A percentile compares a stretch with the other conserved stretches of the same genome.
phyloP scores from a whole-genome alignment of 2,329 filamentous ascomycete species.

The Trichoderma atrobrunneum region DNA sequence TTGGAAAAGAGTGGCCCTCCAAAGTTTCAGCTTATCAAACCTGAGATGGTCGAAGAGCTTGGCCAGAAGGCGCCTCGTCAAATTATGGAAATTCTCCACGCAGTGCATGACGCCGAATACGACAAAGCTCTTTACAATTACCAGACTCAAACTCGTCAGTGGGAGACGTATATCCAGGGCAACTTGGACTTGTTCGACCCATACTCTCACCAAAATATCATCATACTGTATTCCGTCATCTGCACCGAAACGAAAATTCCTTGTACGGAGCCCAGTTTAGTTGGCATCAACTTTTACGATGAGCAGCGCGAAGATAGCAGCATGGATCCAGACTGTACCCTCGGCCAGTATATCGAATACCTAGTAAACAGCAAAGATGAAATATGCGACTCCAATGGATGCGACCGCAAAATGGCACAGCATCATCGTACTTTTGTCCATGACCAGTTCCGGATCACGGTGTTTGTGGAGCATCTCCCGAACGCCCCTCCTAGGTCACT shows the following conservation, averaged over 20 bases:
- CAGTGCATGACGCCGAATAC: slow-evolving; percentile 94
- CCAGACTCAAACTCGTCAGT: slow-evolving; percentile 88
- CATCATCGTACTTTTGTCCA: slow-evolving; percentile 98
- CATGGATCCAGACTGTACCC: slow-evolving; percentile 81
- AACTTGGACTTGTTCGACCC: slow-evolving; percentile 91
- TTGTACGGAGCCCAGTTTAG: slow-evolving; percentile 85
- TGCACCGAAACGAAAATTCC: slow-evolving; percentile 93
- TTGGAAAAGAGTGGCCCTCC: slow-evolving; percentile 63
- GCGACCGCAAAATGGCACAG: slow-evolving; percentile 83
- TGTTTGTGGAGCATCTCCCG: slow-evolving; percentile 67
- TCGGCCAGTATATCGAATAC: slow-evolving; percentile 94
- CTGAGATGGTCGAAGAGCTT: slow-evolving; percentile 89
- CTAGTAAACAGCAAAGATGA: slow-evolving; percentile 72
- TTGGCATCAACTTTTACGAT: slow-evolving; percentile 90
- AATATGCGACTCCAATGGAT: slow-evolving; percentile 79
- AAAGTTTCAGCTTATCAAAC: slow-evolving; percentile 86
- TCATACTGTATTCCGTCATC: slow-evolving; percentile 88
- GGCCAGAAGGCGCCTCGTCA: slow-evolving; percentile 77
- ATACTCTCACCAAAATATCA: slow-evolving; percentile 93
- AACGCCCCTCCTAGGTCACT: slow-evolving; percentile 42
- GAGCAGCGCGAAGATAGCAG: slow-evolving; percentile 74
- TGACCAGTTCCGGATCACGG: slow-evolving; percentile 87
- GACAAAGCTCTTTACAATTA: slow-evolving; percentile 94
- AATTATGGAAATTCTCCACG: slow-evolving; percentile 89
- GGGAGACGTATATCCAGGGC: slow-evolving; percentile 91